Base-by-base conservation (phyloP, 345 rosid species). In the Citropsis articulata region DNA sequence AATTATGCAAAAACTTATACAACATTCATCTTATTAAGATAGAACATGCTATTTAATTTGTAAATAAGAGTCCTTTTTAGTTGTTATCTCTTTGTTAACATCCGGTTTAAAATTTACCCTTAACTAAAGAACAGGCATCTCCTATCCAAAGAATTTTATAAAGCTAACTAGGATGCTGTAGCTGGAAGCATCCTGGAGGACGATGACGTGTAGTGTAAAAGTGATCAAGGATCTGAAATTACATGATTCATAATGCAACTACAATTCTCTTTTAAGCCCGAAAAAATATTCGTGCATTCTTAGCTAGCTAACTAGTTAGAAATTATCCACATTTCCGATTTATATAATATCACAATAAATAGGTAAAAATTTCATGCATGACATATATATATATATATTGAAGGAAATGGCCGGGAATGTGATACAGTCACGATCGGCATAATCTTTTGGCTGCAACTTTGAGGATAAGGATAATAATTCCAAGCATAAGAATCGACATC, bases 401-500 rank as follows among this genome's bases (percentile, higher is more conserved):
- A 0, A 25, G 12, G 42, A 45, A 45, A 45, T 13, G 40, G 13
- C 24, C 3, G 16, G 30, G 14, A n/a, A 24, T 62, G 66, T 60
- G 36, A 9, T 57, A 19, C n/a, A 6, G 22, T 25, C 31, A 30
- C 42, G 6, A 56, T 74, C 7, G 24, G 55, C 21, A 36, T 59
- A 73, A 57, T 60, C 50, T 59, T 25, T 38, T 59, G 8, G 67
- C 12, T 25, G 25, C 55, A 42, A 27, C 38, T 45, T 62, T 5
- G 9, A 62, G 69, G 35, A 67, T 25, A 35, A 77, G 27, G 53
- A 40, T 69, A 9, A 55, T 7, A 65, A 77, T 59, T 45, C 3
- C 50, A 56, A 82, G 78, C 24, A 77, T 84, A 81, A 82, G 85
- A 81, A 80, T n/a, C 69, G 10, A 16, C 1, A 57, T 81, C 18